Evolutionary conservation across 345 rosid genomes (phyloP).

Genomic region (Excoecaria agallocha): DNA sequence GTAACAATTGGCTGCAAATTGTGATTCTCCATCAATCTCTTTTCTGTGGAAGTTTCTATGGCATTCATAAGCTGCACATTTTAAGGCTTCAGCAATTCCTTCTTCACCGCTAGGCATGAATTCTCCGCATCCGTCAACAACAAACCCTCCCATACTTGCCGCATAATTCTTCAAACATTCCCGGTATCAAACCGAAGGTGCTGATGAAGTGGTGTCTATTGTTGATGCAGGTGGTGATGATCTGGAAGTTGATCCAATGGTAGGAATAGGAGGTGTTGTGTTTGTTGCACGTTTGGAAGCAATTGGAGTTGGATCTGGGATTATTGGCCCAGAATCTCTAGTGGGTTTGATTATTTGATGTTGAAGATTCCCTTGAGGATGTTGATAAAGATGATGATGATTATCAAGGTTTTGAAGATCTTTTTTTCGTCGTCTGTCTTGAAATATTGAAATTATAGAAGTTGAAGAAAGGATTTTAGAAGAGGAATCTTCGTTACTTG

Average conservation of each 20-base stretch:
- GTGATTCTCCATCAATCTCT: conserved; percentile 22
- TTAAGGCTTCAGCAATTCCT: conserved; percentile 24
- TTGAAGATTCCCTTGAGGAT: conserved; percentile 21
- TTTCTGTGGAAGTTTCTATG: conserved; percentile 29
- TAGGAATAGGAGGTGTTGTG: conserved; percentile 10
- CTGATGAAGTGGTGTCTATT: no score
- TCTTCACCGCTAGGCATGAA: conserved; percentile 32
- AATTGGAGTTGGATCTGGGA: conserved; percentile 32
- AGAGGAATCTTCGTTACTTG: conserved; percentile 31
- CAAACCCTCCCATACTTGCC: conserved; percentile 23
- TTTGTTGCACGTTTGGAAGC: conserved; percentile 7
- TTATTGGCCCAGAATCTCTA: conserved; percentile 32
- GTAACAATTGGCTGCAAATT: conserved; percentile 8
- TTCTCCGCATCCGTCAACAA: conserved; percentile 33
- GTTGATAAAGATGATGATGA: conserved; percentile 25
- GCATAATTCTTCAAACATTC: conserved; percentile 33
- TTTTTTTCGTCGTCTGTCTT: conserved; percentile 25
- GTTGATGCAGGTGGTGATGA: conserved; percentile 26
- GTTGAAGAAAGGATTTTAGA: conserved; percentile 24
- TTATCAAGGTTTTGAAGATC: conserved; percentile 28
- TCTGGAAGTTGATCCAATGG: conserved; percentile 29
- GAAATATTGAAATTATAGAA: conserved; percentile 17
- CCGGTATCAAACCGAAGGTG: conserved; percentile 13
- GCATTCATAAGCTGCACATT: conserved; percentile 35
- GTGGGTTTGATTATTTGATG: conserved; percentile 13